Conservation (phyloP, 768 basidiomycete species). For the Lentinula lateritia region DNA sequence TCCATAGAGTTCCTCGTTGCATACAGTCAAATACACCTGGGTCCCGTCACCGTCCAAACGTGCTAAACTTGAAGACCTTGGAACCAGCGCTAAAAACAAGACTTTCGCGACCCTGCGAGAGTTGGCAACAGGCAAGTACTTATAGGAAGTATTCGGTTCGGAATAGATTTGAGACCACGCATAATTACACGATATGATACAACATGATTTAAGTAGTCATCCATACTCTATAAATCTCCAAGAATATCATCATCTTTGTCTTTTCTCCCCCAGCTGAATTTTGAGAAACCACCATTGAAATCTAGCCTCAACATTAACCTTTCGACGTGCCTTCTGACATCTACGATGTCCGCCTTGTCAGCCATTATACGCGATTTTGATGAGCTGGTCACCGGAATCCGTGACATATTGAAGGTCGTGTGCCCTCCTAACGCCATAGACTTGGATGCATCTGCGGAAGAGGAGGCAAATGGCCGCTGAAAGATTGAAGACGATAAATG, state of each 20-base stretch:
- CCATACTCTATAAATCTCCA: conserved; percentile 8
- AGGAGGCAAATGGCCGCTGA: conserved; percentile 54
- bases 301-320: conserved; percentile 77
- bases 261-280: conserved; percentile 26
- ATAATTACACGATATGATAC: not conserved
- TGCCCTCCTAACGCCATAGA: conserved; percentile 53
- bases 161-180: no score
- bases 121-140: not conserved
- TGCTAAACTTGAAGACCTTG: not conserved
- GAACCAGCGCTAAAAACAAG: not conserved
- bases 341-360: conserved; percentile 50
- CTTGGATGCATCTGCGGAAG: conserved; percentile 63
- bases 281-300: conserved; percentile 76
- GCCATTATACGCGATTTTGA: conserved; percentile 37
- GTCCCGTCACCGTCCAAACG: not conserved
- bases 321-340: conserved; percentile 77
- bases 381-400: not conserved
- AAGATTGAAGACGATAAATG: conserved; percentile 72
- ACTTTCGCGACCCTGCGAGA: not conserved
- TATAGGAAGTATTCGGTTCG: no score
- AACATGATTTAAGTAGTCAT: not conserved
- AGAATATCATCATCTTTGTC: conserved; percentile 32
- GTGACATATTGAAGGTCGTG: conserved; percentile 44
- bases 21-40: conserved; percentile 1
- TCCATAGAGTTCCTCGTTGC: not conserved